Conservation (phyloP, 495 filamentous ascomycete species). For the Rostrohypoxylon terebratum region DNA sequence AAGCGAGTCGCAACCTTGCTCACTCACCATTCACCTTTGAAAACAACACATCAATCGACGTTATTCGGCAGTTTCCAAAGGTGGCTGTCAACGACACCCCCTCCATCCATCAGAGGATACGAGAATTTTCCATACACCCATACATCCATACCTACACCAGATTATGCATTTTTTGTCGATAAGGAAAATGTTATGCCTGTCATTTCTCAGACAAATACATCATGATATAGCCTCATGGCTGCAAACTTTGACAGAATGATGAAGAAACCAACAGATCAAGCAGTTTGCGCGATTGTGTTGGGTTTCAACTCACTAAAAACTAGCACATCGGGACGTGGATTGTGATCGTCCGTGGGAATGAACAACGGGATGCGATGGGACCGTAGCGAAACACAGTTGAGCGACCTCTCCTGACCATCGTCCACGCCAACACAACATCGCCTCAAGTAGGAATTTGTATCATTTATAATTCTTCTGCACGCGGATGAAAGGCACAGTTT, state of each 20-base stretch:
- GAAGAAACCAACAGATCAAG: slow-evolving; percentile 10
- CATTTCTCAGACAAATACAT: slow-evolving; percentile 1
- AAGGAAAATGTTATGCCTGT: slow-evolving; percentile 9
- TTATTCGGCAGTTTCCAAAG: slow-evolving; percentile 36
- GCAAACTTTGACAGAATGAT: slow-evolving; percentile 24
- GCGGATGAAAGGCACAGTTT: slow-evolving; percentile 19
- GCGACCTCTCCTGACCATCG: slow-evolving; percentile 40
- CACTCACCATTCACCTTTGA: slow-evolving; percentile 30
- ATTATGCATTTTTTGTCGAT: not conserved
- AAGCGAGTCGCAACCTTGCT: slow-evolving; percentile 27
- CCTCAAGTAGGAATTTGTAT: slow-evolving; percentile 26
- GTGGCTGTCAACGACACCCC: slow-evolving; percentile 24
- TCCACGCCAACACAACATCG: slow-evolving; percentile 27
- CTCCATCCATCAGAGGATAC: slow-evolving; percentile 12
- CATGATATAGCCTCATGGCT: slow-evolving; percentile 25
- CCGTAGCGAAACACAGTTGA: slow-evolving; percentile 42
- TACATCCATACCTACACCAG: slow-evolving; percentile 21
- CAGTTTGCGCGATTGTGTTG: slow-evolving; percentile 16
- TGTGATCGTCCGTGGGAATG: slow-evolving; percentile 37
- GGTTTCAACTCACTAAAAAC: slow-evolving; percentile 14
- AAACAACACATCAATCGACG: slow-evolving; percentile 46
- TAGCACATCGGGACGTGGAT: slow-evolving; percentile 25
- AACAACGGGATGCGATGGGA: slow-evolving; percentile 32
- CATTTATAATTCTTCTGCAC: slow-evolving; percentile 18
- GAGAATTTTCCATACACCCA: not conserved